Conservation (phyloP, 2,329 filamentous ascomycete genomes). For the Xylariaceae sp. region DNA sequence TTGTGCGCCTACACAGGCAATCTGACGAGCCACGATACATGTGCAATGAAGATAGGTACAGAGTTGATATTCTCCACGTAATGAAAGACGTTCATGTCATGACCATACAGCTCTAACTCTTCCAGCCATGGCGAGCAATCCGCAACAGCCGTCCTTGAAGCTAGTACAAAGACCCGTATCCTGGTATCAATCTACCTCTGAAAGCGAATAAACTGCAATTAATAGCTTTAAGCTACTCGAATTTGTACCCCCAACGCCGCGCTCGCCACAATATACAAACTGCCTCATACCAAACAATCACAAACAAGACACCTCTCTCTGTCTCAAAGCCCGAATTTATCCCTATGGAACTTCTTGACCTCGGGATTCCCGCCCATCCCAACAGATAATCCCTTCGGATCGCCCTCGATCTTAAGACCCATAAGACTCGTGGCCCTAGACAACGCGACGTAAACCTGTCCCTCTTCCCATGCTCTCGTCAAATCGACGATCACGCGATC, state of each 20-base stretch:
- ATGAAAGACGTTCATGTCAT: too few relatives aligned
- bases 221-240: too few relatives aligned
- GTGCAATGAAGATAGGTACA: too few relatives aligned
- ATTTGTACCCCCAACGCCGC: neutral
- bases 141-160: too few relatives aligned
- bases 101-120: too few relatives aligned
- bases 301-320: neutral
- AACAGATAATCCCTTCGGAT: conserved; percentile 24
- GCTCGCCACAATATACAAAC: neutral
- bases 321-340: conserved; percentile 30
- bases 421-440: conserved; percentile 48
- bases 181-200: too few relatives aligned
- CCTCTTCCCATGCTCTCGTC: conserved; percentile 46
- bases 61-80: too few relatives aligned
- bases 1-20: too few relatives aligned
- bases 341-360: conserved; percentile 33
- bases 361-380: conserved; percentile 32
- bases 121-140: too few relatives aligned
- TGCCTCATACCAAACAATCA: neutral
- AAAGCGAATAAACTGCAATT: too few relatives aligned
- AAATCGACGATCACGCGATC: conserved; percentile 54
- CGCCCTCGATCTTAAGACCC: conserved; percentile 41
- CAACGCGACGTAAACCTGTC: conserved; percentile 60
- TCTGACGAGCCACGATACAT: too few relatives aligned
- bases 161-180: too few relatives aligned